Evolutionary conservation across 2,329 filamentous ascomycete genomes (phyloP).

Genomic region (Fusarium tupiense): DNA sequence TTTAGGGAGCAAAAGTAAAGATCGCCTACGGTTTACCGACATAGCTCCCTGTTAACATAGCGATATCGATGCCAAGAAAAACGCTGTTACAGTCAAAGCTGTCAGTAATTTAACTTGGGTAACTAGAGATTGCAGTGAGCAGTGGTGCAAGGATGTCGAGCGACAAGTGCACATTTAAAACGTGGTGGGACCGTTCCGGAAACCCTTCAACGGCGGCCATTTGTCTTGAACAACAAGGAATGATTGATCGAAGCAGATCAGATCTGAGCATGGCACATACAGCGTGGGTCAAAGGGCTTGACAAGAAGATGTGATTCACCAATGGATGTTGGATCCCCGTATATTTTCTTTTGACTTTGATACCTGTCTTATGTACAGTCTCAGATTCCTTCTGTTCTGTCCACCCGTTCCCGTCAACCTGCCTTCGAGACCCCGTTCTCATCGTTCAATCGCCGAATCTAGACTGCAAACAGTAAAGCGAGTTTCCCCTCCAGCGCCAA

Average conservation of each 20-base stretch:
- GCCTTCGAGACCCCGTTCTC: conserved; percentile 9
- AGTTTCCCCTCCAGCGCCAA: neutral
- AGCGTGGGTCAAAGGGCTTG: conserved; percentile 3
- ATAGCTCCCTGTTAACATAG: neutral
- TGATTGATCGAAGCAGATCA: conserved; percentile 9
- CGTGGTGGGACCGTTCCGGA: conserved; percentile 30
- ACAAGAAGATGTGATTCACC: neutral
- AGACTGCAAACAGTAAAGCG: conserved; percentile 24
- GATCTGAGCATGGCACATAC: conserved; percentile 2
- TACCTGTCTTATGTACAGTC: neutral
- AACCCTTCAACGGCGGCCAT: conserved; percentile 10
- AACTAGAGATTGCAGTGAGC: conserved; percentile 24
- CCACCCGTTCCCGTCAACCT: neutral
- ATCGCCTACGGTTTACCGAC: neutral
- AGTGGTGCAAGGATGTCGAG: conserved; percentile 24
- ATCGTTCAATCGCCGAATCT: conserved; percentile 10
- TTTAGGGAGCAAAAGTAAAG: neutral
- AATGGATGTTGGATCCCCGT: neutral
- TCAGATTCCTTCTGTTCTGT: conserved; percentile 12
- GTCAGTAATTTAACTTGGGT: conserved; percentile 16
- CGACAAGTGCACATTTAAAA: conserved; percentile 22
- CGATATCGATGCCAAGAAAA: conserved; percentile 18
- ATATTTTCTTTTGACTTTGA: neutral
- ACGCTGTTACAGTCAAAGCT: neutral
- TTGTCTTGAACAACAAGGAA: conserved; percentile 30